A percentile compares a stretch with the other conserved stretches of the same genome.
Evolutionary conservation across 192 early-diverging fungal genomes (phyloP).

Genomic region (Backusella tarrabulga): DNA sequence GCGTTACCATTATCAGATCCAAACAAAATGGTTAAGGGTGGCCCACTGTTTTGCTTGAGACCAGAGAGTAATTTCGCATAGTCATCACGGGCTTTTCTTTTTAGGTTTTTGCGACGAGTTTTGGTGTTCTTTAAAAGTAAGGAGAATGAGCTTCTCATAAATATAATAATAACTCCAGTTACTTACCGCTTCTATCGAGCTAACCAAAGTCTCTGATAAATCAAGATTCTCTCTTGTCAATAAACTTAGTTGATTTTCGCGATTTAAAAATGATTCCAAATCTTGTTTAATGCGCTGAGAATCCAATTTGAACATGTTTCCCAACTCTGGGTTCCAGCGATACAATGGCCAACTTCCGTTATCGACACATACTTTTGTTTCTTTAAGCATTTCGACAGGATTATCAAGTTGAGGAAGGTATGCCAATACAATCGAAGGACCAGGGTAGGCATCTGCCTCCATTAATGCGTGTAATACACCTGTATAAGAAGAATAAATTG

Average conservation of each 20-base stretch:
- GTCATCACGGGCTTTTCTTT: conserved; percentile 60
- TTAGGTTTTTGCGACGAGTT: conserved; percentile 57
- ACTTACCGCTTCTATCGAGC: conserved; percentile 61
- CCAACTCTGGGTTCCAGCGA: conserved; percentile 78
- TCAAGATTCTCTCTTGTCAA: conserved; percentile 62
- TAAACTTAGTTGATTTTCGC: conserved; percentile 79
- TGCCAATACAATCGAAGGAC: conserved; percentile 85
- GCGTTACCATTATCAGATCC: conserved; percentile 91
- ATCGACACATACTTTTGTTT: conserved; percentile 88
- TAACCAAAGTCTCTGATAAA: conserved; percentile 43
- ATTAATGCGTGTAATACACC: conserved; percentile 82
- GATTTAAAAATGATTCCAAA: conserved; percentile 74
- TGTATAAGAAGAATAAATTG: conserved; percentile 81
- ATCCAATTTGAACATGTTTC: conserved; percentile 64
- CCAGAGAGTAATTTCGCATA: conserved; percentile 65
- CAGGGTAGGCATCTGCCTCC: conserved; percentile 86
- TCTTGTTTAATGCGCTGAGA: conserved; percentile 77
- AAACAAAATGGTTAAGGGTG: conserved; percentile 81
- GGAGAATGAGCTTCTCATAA: neutral
- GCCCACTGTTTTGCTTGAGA: conserved; percentile 54
- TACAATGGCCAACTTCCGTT: conserved; percentile 91
- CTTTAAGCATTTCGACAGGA: conserved; percentile 76
- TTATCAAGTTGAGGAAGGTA: conserved; percentile 71
- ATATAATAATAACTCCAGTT: neutral
- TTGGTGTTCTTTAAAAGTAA: conserved; percentile 36